Percentiles rank a stretch among this genome's conserved stretches.
phyloP scores from a whole-genome alignment of 1,284 basidiomycete species.

The Irpex rosettiformis region DNA sequence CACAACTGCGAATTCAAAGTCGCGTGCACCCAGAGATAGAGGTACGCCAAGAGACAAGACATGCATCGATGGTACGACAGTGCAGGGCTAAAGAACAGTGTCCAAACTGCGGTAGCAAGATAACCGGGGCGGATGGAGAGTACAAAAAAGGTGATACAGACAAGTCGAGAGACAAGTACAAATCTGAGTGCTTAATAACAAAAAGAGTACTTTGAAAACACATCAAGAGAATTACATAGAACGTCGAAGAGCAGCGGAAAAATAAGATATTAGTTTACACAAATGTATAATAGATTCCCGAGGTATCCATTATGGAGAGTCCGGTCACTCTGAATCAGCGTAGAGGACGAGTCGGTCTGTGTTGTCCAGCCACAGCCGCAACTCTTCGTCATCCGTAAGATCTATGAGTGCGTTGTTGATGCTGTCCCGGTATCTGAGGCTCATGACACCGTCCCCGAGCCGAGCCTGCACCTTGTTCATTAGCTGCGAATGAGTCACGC shows the following conservation, averaged over 20 bases:
- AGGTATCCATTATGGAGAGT: conserved; percentile 10
- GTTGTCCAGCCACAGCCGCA: conserved; percentile 78
- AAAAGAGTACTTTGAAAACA: conserved; percentile 9
- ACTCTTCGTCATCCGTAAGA: conserved; percentile 66
- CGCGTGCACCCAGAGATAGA: background rate
- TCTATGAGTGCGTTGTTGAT: conserved; percentile 61
- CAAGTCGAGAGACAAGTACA: conserved; percentile 1
- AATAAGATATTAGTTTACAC: conserved; percentile 15
- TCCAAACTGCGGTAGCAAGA: background rate
- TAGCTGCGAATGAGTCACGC: conserved; percentile 80
- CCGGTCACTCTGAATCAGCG: conserved; percentile 50
- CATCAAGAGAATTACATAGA: conserved; percentile 13
- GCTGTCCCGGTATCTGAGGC: conserved; percentile 75
- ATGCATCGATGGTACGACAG: background rate
- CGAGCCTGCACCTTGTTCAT: conserved; percentile 89
- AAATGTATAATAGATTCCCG: conserved; percentile 14
- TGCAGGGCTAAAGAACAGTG: background rate
- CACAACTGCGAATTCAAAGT: background rate
- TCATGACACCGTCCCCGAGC: conserved; percentile 72
- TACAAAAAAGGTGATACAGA: conserved; percentile 8
- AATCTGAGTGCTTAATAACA: background rate
- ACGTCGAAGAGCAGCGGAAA: conserved; percentile 7
- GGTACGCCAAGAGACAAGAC: conserved; percentile 4
- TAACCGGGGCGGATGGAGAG: conserved; percentile 1
- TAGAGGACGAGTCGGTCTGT: conserved; percentile 90